phyloP scores from a whole-genome alignment of 2,329 filamentous ascomycete species.

The Penicillium italicum region DNA sequence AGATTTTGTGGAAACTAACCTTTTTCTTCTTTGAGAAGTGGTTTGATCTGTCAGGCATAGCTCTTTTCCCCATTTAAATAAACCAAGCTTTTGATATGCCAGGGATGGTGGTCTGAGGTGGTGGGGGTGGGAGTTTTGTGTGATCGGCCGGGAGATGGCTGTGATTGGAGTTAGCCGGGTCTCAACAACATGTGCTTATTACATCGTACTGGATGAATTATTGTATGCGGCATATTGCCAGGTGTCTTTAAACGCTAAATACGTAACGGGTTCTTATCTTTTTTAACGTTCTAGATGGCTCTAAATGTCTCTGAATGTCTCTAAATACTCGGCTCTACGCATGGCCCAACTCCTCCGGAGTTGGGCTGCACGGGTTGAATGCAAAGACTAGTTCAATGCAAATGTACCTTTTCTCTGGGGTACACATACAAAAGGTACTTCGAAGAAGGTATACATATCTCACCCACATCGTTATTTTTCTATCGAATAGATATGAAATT shows the following conservation, averaged over 20 bases:
- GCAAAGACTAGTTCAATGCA: no score
- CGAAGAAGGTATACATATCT: no score
- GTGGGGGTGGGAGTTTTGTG: conserved; percentile 18
- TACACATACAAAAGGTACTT: no score
- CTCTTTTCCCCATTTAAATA: conserved; percentile 27
- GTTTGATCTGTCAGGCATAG: conserved; percentile 27
- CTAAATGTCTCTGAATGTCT: no score
- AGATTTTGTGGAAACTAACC: conserved; percentile 20
- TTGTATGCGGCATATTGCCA: not conserved
- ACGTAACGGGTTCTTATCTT: not conserved
- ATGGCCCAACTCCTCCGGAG: no score
- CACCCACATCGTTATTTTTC: no score
- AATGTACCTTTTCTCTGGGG: no score
- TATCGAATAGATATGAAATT: no score
- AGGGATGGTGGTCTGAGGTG: not conserved
- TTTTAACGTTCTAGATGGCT: not conserved
- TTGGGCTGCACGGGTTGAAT: no score
- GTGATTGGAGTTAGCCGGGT: conserved; percentile 19
- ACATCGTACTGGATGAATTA: not conserved
- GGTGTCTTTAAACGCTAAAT: not conserved
- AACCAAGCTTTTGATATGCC: conserved; percentile 1
- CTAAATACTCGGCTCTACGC: no score
- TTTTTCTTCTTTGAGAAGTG: conserved; percentile 34
- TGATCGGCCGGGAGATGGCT: conserved; percentile 10
- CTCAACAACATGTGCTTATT: not conserved